Base-by-base conservation (phyloP, 495 filamentous ascomycete species). In the Tuber melanosporum region DNA sequence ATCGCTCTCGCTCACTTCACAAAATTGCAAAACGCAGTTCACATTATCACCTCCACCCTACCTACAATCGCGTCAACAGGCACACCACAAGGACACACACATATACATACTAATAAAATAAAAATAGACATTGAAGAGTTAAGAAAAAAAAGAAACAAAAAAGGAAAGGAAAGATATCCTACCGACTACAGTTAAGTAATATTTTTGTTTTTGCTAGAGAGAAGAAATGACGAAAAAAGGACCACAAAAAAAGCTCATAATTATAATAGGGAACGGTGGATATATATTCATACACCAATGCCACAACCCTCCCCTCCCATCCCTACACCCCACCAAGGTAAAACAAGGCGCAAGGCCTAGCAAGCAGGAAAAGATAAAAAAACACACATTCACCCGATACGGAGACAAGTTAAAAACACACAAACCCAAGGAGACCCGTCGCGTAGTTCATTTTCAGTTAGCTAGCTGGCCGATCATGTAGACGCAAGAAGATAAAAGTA, bases 401-500 rank as follows among this genome's bases (percentile, higher is more conserved):
- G 32, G 26, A 66, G 57, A 66, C 57, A 66, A 32, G 57, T 66
- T 66, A 32, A 66, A 66, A 66, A 66, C 52, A 66, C 12, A 36
- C 26, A 66, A 66, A 66, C 57, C 57, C 57, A 66, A 66, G 26
- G 57, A 66, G 57, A 66, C 57, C 57, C 57, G 32, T 66, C 26
- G 26, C 57, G 12, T 66, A 66, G 57, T 66, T 36, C 57, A 66
- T 66, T 66, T 26, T 26, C 57, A 66, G 57, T 66, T 66, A 66
- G 26, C 26, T 36, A 36, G 57, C 26, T 36, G 26, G 57, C 26
- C 15, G 78, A 79, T 44, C 73, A 77, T 71, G 80, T 76, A 75
- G 73, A 72, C 74, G 73, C 45, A 70, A 78, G 73, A 76, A 72
- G 80, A 72, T 82, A 70, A 71, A 49, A 47, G 82, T 72, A 81